These are phyloP conservation scores for Anisodus tanguticus DNA, from an alignment of 257 asterid genomes.

Conservation along the genomic window DNA sequence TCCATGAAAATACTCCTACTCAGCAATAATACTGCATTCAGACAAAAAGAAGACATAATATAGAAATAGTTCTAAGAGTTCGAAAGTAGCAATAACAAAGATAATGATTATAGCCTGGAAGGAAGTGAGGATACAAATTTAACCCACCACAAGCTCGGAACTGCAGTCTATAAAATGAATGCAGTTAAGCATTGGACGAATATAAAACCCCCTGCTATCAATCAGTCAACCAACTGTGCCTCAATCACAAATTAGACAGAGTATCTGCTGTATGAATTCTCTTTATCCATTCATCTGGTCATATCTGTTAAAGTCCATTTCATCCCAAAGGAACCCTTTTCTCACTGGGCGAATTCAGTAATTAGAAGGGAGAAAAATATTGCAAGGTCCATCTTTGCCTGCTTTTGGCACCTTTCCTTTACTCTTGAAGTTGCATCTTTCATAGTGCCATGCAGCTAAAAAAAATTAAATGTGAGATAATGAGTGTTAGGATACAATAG, in stretches of 20 bases:
- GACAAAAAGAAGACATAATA: background rate
- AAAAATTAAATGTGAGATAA: background rate
- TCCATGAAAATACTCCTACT: background rate
- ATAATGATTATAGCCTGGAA: background rate
- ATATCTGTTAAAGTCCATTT: background rate
- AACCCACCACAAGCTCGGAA: background rate
- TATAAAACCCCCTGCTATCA: background rate
- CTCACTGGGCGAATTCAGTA: background rate
- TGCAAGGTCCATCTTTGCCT: background rate
- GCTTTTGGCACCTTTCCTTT: conserved; percentile 4
- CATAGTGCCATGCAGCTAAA: background rate
- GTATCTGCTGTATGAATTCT: background rate
- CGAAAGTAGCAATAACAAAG: background rate
- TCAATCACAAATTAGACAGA: background rate
- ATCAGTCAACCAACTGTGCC: background rate
- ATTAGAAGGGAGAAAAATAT: background rate
- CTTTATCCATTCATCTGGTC: background rate
- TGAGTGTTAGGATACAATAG: background rate
- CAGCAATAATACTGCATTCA: background rate
- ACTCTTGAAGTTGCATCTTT: background rate
- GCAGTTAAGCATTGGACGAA: background rate
- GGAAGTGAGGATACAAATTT: background rate
- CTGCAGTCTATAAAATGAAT: background rate
- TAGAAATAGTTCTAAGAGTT: background rate
- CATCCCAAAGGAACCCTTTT: background rate